Conservation (phyloP, 1,284 basidiomycete genomes). For the Peniophora sp. region DNA sequence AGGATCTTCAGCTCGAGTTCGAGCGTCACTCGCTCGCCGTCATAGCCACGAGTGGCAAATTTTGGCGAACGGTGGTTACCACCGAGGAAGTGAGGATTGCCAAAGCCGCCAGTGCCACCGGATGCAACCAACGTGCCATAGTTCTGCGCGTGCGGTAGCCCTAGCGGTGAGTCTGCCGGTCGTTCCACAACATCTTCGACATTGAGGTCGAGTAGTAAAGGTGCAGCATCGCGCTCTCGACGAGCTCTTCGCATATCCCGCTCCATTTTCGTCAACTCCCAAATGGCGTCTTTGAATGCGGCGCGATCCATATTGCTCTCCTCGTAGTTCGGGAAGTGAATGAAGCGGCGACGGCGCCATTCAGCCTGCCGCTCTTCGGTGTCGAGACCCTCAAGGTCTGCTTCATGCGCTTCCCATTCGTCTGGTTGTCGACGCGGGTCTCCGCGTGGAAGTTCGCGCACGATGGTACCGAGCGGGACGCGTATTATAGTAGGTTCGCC, state of each 20-base stretch:
- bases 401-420: slow-evolving; percentile 63
- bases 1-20: slow-evolving; percentile 92
- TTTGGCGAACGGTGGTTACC: slow-evolving; percentile 68
- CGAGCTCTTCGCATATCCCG: slow-evolving; percentile 44
- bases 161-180: slow-evolving; percentile 56
- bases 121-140: slow-evolving; percentile 66
- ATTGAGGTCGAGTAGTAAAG: slow-evolving; percentile 55
- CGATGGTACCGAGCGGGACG: slow-evolving; percentile 86
- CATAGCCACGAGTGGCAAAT: slow-evolving; percentile 72
- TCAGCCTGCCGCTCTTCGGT: slow-evolving; percentile 41
- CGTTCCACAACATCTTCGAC: slow-evolving; percentile 35
- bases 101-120: slow-evolving; percentile 82
- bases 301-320: slow-evolving; percentile 59
- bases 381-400: slow-evolving; percentile 43
- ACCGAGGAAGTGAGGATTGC: slow-evolving; percentile 83
- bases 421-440: slow-evolving; percentile 56
- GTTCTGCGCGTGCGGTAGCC: slow-evolving; percentile 49
- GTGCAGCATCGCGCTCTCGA: slow-evolving; percentile 33
- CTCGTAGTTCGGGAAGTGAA: slow-evolving; percentile 68
- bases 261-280: slow-evolving; percentile 54
- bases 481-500: slow-evolving; percentile 67
- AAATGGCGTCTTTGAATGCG: slow-evolving; percentile 71
- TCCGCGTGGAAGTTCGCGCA: slow-evolving; percentile 62
- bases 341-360: slow-evolving; percentile 65
- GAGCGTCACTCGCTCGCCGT: slow-evolving; percentile 78